Base-by-base conservation (phyloP, 768 basidiomycete genomes). In the Leccinellum rugosiceps region DNA sequence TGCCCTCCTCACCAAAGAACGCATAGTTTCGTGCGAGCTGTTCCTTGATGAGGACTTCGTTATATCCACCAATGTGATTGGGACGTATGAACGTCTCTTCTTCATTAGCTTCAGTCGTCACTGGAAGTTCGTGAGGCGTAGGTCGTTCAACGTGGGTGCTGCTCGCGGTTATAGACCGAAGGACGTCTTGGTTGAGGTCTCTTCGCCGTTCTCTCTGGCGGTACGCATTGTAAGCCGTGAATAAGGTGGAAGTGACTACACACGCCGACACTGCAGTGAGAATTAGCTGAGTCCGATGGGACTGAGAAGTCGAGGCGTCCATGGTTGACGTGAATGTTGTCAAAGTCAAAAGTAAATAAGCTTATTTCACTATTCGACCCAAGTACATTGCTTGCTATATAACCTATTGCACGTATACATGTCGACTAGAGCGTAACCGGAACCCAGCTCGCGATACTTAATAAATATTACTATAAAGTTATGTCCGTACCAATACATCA, bases 1-100 rank as follows among this genome's bases (percentile, higher is more conserved):
- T 96, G 41, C 84, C 84, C 34, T 93, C 90, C 31, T 95, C 90
- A 0, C 93, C 94, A 53, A 98, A 89, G 74, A 98, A 98, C 9
- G 90, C 86, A 65, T 96, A 97, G 74, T 98, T 98, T 43, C 97
- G 77, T 4, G 96, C 88, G 47, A 99, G 80, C 72, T 97, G 88
- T 68, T 99, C 95, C 51, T 85, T 80, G 55, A 97, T 82, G 50
- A 99, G 80, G 30, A 82, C 84, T 68, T 98, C 94, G 57, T 89
- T 79, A 65, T 88, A 89, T n/a, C 67, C 75, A 11, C 63, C 65
- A 11, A 64, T 63, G 43, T 45, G 34, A 11, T 57, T 52, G n/a
- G 63, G 41, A 13, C 58, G 62, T 58, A 64, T 62, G 19, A 58
- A 66, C 5, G 45, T 61, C 32, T 64, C 66, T 30, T 63, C 59